Evolutionary conservation across 2,329 filamentous ascomycete genomes (phyloP).

Genomic region (Pseudovirgaria hyperparasitica): DNA sequence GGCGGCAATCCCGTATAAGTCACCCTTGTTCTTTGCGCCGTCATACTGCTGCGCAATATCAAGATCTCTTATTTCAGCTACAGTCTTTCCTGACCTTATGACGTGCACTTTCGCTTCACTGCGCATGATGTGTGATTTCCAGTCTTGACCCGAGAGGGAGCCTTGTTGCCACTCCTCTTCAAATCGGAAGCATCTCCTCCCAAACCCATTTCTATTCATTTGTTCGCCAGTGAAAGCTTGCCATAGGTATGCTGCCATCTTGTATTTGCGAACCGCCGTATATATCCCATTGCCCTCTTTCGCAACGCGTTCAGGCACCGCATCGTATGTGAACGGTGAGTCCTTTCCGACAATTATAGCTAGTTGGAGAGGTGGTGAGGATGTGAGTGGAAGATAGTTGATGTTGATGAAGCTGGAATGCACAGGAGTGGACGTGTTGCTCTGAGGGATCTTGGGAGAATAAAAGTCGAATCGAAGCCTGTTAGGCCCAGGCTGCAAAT

Average conservation of each 20-base stretch:
- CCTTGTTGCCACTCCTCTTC: constrained; percentile 92
- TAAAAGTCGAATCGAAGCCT: constrained; percentile 76
- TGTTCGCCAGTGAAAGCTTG: constrained; percentile 95
- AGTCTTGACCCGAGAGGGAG: constrained; percentile 64
- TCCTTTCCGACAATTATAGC: constrained; percentile 82
- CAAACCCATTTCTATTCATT: constrained; percentile 82
- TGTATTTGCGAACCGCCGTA: constrained; percentile 74
- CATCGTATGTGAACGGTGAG: constrained; percentile 75
- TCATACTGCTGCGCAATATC: constrained; percentile 67
- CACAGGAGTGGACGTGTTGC: constrained; percentile 51
- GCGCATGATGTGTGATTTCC: constrained; percentile 58
- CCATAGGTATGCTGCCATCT: constrained; percentile 93
- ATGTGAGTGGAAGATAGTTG: constrained; percentile 72
- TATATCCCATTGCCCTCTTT: constrained; percentile 74
- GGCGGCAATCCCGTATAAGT: constrained; percentile 63
- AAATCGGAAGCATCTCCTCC: constrained; percentile 74
- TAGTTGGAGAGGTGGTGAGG: constrained; percentile 73
- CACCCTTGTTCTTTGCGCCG: constrained; percentile 55
- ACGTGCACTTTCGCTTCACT: constrained; percentile 87
- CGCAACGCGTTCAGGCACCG: constrained; percentile 59
- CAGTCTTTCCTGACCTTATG: constrained; percentile 69
- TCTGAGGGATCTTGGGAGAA: constrained; percentile 66
- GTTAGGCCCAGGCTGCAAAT: constrained; percentile 86
- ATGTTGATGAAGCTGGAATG: constrained; percentile 72
- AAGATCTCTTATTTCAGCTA: constrained; percentile 69